Evolutionary conservation across 1,139 yeast genomes (phyloP).

Genomic region (Ogataea hybrid): DNA sequence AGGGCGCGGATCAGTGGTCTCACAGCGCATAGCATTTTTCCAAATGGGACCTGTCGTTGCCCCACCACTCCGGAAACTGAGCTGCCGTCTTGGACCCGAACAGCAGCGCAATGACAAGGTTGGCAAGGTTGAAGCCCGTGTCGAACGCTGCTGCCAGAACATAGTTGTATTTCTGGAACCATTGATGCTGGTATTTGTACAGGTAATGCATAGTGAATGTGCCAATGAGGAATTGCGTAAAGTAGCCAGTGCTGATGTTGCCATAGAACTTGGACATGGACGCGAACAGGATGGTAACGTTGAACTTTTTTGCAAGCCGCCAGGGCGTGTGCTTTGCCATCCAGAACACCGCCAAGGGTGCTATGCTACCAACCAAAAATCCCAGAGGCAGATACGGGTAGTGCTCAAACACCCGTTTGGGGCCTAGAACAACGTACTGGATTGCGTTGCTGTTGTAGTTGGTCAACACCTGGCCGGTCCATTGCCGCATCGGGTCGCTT

Average conservation of each 20-base stretch:
- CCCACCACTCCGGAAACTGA: conserved; percentile 48
- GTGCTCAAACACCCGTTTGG: conserved; percentile 39
- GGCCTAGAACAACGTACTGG: conserved; percentile 50
- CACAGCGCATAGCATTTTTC: conserved; percentile 42
- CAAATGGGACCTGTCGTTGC: conserved; percentile 40
- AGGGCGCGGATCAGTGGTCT: conserved; percentile 7
- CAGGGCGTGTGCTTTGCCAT: conserved; percentile 28
- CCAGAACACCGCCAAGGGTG: conserved; percentile 37
- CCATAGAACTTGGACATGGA: conserved; percentile 49
- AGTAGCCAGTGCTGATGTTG: conserved; percentile 48
- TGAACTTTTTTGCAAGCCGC: conserved; percentile 19
- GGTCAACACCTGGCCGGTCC: conserved; percentile 49
- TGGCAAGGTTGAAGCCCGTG: conserved; percentile 46
- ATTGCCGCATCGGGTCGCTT: conserved; percentile 47
- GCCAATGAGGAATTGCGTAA: conserved; percentile 47
- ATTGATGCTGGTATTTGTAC: conserved; percentile 36
- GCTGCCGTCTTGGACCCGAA: conserved; percentile 35
- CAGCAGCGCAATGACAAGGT: conserved; percentile 38
- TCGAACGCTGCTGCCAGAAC: conserved; percentile 50
- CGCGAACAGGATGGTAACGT: conserved; percentile 49
- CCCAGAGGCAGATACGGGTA: conserved; percentile 46
- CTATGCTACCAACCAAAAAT: conserved; percentile 40
- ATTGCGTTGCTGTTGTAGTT: conserved; percentile 46
- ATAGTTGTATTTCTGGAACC: conserved; percentile 46
- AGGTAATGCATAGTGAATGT: conserved; percentile 46